These are phyloP conservation scores for Ustilago loliicola DNA, from an alignment of 1,284 basidiomycete genomes.

Conservation along the genomic window DNA sequence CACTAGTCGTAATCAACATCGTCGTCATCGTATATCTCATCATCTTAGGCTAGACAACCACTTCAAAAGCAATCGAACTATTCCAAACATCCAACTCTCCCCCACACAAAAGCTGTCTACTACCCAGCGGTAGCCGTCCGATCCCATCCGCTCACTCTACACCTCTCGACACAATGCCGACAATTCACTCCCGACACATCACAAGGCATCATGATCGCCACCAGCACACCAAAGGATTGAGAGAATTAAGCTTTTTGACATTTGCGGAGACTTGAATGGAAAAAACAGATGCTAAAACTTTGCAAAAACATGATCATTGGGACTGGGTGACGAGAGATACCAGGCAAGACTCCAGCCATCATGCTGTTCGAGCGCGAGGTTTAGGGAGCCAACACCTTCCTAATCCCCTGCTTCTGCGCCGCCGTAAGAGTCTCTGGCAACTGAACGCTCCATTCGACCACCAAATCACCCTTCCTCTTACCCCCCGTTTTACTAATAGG, in stretches of 20 bases:
- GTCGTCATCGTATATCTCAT: slow-evolving; percentile 63
- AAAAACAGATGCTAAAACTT: neutral
- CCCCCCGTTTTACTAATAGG: slow-evolving; percentile 67
- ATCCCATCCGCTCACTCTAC: too few relatives aligned
- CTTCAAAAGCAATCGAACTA: neutral
- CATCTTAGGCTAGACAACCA: slow-evolving; percentile 39
- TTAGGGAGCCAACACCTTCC: slow-evolving; percentile 52
- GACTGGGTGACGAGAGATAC: neutral
- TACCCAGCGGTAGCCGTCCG: too few relatives aligned
- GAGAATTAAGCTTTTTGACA: neutral
- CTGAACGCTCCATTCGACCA: slow-evolving; percentile 66
- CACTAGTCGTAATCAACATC: slow-evolving; percentile 62
- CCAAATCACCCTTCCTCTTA: slow-evolving; percentile 64
- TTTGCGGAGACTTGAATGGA: neutral
- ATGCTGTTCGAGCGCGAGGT: neutral
- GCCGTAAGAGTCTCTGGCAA: slow-evolving; percentile 61
- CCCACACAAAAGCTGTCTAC: too few relatives aligned
- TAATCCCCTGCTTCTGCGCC: slow-evolving; percentile 55
- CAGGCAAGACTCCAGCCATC: neutral
- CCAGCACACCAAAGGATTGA: neutral
- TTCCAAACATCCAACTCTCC: neutral
- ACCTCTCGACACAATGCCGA: too few relatives aligned
- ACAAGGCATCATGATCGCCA: too few relatives aligned
- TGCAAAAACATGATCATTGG: neutral
- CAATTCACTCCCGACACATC: too few relatives aligned